Evolutionary conservation across 306 rosid genomes (phyloP), one percentile per base, ranked within the genome.

Genomic region (Vigna reflexopilosa): DNA sequence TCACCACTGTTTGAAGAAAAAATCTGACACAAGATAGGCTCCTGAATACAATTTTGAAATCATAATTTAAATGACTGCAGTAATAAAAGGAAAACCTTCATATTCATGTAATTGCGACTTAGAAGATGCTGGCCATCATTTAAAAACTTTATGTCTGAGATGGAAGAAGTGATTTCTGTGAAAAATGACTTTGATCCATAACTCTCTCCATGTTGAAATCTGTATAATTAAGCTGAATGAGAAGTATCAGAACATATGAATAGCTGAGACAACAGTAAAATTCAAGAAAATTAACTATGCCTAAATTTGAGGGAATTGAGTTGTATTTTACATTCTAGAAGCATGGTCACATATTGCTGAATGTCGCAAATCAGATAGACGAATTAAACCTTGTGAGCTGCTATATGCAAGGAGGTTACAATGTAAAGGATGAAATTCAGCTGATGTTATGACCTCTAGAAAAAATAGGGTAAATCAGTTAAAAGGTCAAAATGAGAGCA

Each of bases 391-490:
- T 82, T 87, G 86, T 58, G 97, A 91, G 89, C 93, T 85, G 82
- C 92, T 84, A 82, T 89, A 87, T 62, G 93, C 91, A 56, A 91
- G 90, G 77, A 89, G 75, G 84, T 91, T 91, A 79, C 97, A 91
- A 69, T 89, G 97, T 79, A 82, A 34, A 11, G 92, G 97, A 87
- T 89, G 92, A 81, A 91, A 91, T 82, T 89, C 97, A 66, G 93
- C 93, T 40, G 89, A 71, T 61, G 92, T 86, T 86, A 91, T 86
- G 47, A 89, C 90, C 90, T 91, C 97, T 91, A 75, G 17, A 73
- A 34, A 50, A 79, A 83, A 40, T 10, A 24, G 58, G 19, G 65
- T 59, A 9, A 51, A 51, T 64, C 28, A 48, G 22, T 49, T 19
- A 63, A 49, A 36, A 26, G 20, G 28, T 14, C 36, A 73, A 40